Evolutionary conservation across 1,284 basidiomycete species (phyloP).

Genomic region (Coniferiporia weirii): DNA sequence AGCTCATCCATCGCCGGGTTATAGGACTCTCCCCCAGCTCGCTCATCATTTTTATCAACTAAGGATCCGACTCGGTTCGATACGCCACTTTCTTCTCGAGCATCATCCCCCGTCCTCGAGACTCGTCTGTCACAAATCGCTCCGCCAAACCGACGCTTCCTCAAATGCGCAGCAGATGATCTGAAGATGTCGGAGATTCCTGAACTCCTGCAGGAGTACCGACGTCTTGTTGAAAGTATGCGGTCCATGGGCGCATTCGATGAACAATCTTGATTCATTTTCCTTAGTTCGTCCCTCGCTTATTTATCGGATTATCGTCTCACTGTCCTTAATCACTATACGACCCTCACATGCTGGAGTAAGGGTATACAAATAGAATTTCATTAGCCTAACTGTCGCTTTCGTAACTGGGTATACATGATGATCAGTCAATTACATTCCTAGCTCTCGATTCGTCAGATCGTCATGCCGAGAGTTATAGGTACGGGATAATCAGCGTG

Average conservation of each 20-base stretch:
- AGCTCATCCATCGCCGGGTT: background rate
- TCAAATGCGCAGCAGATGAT: conserved; percentile 68
- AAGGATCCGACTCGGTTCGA: conserved; percentile 29
- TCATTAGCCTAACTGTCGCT: too few species aligned
- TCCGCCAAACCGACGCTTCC: conserved; percentile 61
- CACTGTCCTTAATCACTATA: background rate
- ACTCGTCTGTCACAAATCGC: conserved; percentile 22
- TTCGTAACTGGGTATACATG: too few species aligned
- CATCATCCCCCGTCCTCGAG: conserved; percentile 36
- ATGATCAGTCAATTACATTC: background rate
- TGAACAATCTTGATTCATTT: conserved; percentile 20
- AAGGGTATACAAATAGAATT: conserved; percentile 1
- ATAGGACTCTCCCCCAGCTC: conserved; percentile 39
- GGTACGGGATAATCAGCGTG: background rate
- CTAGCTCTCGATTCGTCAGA: background rate
- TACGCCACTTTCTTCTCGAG: conserved; percentile 42
- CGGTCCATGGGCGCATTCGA: conserved; percentile 38
- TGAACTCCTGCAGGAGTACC: conserved; percentile 72
- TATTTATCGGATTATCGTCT: background rate
- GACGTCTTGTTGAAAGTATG: conserved; percentile 48
- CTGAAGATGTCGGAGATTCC: conserved; percentile 70
- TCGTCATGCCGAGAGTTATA: background rate
- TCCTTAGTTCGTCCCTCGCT: too few species aligned
- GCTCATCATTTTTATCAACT: conserved; percentile 38
- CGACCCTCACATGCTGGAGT: too few species aligned